Conservation (phyloP, 2,329 filamentous ascomycete species). For the Davidsoniella virescens region DNA sequence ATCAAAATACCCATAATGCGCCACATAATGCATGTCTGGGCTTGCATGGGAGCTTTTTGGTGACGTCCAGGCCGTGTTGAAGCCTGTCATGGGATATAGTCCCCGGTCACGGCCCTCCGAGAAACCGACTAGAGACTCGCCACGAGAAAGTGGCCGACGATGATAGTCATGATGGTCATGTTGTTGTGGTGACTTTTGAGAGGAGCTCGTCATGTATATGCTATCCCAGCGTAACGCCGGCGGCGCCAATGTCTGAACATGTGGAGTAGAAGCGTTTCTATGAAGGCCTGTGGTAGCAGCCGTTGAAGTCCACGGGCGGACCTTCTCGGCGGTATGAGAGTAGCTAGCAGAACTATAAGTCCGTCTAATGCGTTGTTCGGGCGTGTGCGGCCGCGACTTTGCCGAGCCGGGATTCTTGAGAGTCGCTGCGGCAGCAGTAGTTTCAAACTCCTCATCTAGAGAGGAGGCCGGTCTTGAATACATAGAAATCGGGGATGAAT, state of each 20-base stretch:
- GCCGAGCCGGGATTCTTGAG: no score
- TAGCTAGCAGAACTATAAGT: no score
- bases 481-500: no score
- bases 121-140: conserved; percentile 11
- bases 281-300: background rate
- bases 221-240: background rate
- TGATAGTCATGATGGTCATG: background rate
- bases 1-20: conserved; percentile 5
- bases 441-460: no score
- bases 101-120: conserved; percentile 12
- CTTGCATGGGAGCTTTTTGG: conserved; percentile 1
- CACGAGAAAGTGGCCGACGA: background rate
- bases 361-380: no score
- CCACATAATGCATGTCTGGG: background rate
- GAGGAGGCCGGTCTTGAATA: no score
- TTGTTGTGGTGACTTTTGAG: background rate
- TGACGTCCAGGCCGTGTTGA: conserved; percentile 7
- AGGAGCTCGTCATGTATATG: background rate
- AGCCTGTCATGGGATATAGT: background rate
- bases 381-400: no score
- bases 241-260: background rate
- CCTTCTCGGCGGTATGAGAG: no score
- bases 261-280: background rate
- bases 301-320: no score
- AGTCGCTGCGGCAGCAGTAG: no score